Evolutionary conservation across 2,329 filamentous ascomycete genomes (phyloP), one percentile per base, ranked within the genome.

Genomic region (Lasiodiplodia sp.): DNA sequence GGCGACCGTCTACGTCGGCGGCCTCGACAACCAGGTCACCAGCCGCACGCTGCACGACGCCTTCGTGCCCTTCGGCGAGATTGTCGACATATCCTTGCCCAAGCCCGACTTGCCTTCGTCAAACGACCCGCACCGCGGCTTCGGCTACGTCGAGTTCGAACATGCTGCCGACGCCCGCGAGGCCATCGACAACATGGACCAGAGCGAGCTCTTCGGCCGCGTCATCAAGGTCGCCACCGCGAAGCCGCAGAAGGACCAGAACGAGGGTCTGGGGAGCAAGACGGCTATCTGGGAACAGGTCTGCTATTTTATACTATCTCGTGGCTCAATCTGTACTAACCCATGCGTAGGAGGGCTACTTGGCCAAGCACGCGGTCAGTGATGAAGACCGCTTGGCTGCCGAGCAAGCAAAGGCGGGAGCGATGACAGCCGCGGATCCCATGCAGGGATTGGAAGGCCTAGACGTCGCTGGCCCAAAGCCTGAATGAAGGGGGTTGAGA

Each of bases 181-280:
- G 81, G 96, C 96, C 63, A 97, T 99, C 79, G 94, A 98, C 85
- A 99, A 99, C 78, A 98, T 99, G 95, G 93, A 99, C 78, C 94
- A 97, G 79, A 92, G 94, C 70, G 95, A 98, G 82, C 87, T 99
- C 56, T 98, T 95, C 78, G 96, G 96, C 12, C 89, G 93, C 69
- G 91, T 96, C 16, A 91, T 99, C 79, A 97, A 94, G 79, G 95
- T 98, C 64, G 94, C 93, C 55, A 88, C 91, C 67, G 96, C 96
- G 53, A 99, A 97, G 80, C 89, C 93, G 38, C 93, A 96, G 71
- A 97, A 97, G 84, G 93, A 93, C 74, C 88, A 89, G 62, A 92
- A 92, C 66, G 93, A 97, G 78, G 94, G 94, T 0, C 80, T 99
- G 55, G 94, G 95, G 28, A 97, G 93, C 83, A 96, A 94, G 81